Evolutionary conservation across 441 rosid species (phyloP), one percentile per base, ranked within the genome.

Genomic region (Mallotus repandus): DNA sequence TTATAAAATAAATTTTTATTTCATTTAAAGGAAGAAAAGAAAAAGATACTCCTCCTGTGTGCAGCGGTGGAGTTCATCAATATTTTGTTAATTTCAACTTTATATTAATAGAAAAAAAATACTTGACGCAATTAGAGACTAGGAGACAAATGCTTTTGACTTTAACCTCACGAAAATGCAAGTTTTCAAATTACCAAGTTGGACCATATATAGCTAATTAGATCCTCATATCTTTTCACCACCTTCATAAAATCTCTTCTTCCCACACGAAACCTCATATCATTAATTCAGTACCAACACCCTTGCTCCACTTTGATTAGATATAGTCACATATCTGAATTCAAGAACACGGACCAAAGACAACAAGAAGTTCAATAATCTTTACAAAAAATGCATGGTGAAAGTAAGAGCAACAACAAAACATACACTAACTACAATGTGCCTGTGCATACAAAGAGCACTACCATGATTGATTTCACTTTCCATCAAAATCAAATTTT

Each of bases 191-290:
- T 18, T 54, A 4, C 21, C 29, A 56, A 56, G 29, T 56, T 12
- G 1, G 9, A 43, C 3, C 32, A 29, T 29, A 29, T 29, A 29
- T 2, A 29, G 32, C 1, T 43, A 63, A 25, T 7, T 63, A 15
- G 50, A 41, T n/a, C 18, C 9, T 48, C 56, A 16, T 16, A 53
- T 67, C 25, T 67, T 67, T 48, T 67, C 48, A 25, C 35, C 9
- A 53, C 35, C 71, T 16, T 68, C 60, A 55, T 32, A 53, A 67
- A 67, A 68, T 68, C 60, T 53, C 0, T 68, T 68, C 25, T n/a
- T 35, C 32, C 71, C 32, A 52, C 61, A 68, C 16, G 71, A 68
- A 68, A 53, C 29, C 71, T 53, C 32, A 32, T 12, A 19, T 21
- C 12, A 45, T 46, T 45, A 11, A 29, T 38, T 15, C 61, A 57